Evolutionary conservation across 1,284 basidiomycete genomes (phyloP), one percentile per base, ranked within the genome.

Genomic region (Vanrija sp.): DNA sequence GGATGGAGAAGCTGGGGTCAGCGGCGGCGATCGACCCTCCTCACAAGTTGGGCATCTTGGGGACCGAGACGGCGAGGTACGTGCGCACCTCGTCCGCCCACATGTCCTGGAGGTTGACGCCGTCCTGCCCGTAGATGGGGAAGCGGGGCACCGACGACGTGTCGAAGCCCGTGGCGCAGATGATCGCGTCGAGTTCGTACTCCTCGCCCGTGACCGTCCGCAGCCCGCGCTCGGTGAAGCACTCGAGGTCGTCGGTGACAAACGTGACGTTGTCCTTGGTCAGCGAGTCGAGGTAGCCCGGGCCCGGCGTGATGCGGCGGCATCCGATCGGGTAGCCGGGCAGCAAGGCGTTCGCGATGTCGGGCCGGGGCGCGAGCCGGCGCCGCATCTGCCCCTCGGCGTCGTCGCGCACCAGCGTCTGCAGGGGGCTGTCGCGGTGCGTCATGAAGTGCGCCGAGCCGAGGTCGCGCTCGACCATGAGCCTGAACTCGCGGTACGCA

Each of bases 231-330:
- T 60, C 59, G 3, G 64, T 66, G 20, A 68, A 56, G 39, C 49
- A 47, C 35, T 57, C 53, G 46, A 68, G 51, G 47, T 54, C 60
- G 9, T 53, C 43, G 8, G 50, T 44, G 46, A 60, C 55, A 25
- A 69, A 53, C 8, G 62, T 47, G 36, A 72, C 67, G 27, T 73
- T 68, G 43, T 58, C 54, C 45, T 54, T 45, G 18, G 56, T 52
- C 15, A 73, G 54, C 2, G 72, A 66, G 45, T 71, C 70, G 45
- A 73, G 64, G 58, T 68, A 73, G 3, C 71, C 71, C 3, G 65
- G 65, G 1, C 72, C 72, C 9, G 72, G 72, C 1, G 72, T 73
- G 2, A 66, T 53, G 9, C 71, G 57, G 41, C 55, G 59, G 56
- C 70, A 75, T 1, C 64, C 70, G 27, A 72, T 62, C 5, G 63